Conservation (phyloP, 176 grass and related monocot genomes). For the Tuctoria greenei region DNA sequence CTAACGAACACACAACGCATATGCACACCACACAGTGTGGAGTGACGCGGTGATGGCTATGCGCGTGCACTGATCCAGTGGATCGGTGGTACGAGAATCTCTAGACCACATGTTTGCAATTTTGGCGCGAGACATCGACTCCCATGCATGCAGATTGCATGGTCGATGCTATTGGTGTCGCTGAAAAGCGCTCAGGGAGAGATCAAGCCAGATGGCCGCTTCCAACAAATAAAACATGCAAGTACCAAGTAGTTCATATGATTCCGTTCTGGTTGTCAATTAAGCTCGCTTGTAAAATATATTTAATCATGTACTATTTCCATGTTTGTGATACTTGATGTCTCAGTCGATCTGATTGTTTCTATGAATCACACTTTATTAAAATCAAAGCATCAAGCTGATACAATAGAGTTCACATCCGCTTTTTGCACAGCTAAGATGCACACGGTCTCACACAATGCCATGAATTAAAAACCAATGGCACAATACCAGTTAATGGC, state of each 20-base stretch:
- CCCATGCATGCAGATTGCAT: too few relatives aligned
- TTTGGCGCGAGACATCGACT: too few relatives aligned
- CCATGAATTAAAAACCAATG: too few relatives aligned
- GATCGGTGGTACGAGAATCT: constrained; percentile 10
- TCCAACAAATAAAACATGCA: neutral
- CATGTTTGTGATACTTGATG: neutral
- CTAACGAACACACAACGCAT: neutral
- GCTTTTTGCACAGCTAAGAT: too few relatives aligned
- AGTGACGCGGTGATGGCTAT: neutral
- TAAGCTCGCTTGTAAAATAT: neutral
- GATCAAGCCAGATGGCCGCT: neutral
- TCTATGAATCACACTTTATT: too few relatives aligned
- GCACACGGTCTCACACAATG: too few relatives aligned
- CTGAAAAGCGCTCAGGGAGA: neutral
- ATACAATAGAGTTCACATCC: too few relatives aligned
- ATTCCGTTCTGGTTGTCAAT: neutral
- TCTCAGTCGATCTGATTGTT: neutral
- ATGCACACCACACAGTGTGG: neutral
- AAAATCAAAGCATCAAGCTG: too few relatives aligned
- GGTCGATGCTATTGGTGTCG: neutral
- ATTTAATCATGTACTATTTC: neutral
- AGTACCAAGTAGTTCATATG: neutral
- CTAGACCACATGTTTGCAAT: constrained; percentile 12
- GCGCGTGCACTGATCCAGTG: too few relatives aligned
- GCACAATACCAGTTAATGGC: too few relatives aligned